Conservation (phyloP, 352 stramenopile species). For the Aphanomyces invadans region DNA sequence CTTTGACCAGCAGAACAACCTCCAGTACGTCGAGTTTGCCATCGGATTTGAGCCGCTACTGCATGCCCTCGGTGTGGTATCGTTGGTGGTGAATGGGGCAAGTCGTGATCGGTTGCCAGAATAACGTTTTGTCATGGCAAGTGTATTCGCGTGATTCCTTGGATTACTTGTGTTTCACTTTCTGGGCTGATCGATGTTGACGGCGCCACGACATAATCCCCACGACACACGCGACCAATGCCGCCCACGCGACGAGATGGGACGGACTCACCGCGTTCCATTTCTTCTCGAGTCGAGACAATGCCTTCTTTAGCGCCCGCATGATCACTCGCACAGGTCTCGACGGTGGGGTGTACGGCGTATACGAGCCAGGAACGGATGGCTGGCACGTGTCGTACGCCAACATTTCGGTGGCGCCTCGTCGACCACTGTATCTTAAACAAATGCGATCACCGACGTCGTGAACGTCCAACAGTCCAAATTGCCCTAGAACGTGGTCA, state of each 20-base stretch:
- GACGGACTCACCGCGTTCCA: background rate
- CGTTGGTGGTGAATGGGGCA: constrained; percentile 38
- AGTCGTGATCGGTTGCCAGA: no score
- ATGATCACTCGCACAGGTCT: constrained; percentile 47
- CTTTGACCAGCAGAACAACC: constrained; percentile 40
- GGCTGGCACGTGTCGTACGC: constrained; percentile 73
- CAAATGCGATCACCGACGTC: constrained; percentile 63
- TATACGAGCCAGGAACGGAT: constrained; percentile 28
- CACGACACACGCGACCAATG: background rate
- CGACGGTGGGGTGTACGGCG: constrained; percentile 53
- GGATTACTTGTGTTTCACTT: background rate
- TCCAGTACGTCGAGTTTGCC: constrained; percentile 83
- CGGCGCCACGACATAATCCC: background rate
- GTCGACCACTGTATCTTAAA: constrained; percentile 60
- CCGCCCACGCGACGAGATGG: background rate
- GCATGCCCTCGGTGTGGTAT: constrained; percentile 50
- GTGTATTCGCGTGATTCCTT: no score
- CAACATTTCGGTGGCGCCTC: constrained; percentile 48
- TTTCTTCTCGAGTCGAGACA: background rate
- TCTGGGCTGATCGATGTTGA: background rate
- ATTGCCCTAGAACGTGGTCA: constrained; percentile 36
- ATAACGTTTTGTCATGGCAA: no score
- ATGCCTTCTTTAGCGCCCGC: constrained; percentile 50
- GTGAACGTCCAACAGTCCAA: constrained; percentile 68
- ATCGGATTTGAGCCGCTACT: constrained; percentile 82